These are phyloP conservation scores for Mycocentrospora acerina DNA, from an alignment of 2,329 filamentous ascomycete species.

Conservation along the genomic window DNA sequence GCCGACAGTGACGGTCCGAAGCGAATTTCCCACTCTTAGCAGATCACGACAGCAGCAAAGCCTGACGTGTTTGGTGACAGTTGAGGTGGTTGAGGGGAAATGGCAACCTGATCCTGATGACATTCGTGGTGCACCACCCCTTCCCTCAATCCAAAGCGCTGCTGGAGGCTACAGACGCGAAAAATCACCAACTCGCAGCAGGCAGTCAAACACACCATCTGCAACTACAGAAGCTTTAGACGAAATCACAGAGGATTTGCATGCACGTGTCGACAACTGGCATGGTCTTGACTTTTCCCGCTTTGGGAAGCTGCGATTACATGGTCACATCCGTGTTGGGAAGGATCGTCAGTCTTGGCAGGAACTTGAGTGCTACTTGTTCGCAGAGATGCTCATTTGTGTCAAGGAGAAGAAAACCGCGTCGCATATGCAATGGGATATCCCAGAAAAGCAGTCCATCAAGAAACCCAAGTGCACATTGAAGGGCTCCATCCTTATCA, in stretches of 20 bases:
- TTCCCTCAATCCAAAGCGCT: conserved; percentile 51
- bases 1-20: conserved; percentile 89
- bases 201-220: conserved; percentile 56
- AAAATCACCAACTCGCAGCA: conserved; percentile 61
- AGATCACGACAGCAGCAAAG: conserved; percentile 92
- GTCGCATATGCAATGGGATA: conserved; percentile 66
- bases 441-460: conserved; percentile 49
- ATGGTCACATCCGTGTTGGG: conserved; percentile 87
- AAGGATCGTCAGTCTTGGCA: conserved; percentile 98
- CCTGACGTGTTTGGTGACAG: conserved; percentile 87
- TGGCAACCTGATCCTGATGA: conserved; percentile 88
- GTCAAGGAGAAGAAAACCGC: conserved; percentile 91
- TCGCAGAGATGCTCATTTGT: conserved; percentile 98
- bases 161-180: conserved; percentile 47
- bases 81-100: conserved; percentile 90
- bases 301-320: conserved; percentile 89
- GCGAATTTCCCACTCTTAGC: conserved; percentile 93
- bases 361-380: conserved; percentile 94
- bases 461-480: conserved; percentile 79
- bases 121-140: conserved; percentile 57
- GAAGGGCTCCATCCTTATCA: conserved; percentile 97
- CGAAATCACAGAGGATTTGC: conserved; percentile 81
- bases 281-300: conserved; percentile 90
- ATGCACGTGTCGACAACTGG: conserved; percentile 94
- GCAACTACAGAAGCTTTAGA: conserved; percentile 77